A percentile compares a stretch with the other conserved stretches of the same genome.
phyloP scores from a whole-genome alignment of 805 yeast species.

The Saturnispora kantuleensis region DNA sequence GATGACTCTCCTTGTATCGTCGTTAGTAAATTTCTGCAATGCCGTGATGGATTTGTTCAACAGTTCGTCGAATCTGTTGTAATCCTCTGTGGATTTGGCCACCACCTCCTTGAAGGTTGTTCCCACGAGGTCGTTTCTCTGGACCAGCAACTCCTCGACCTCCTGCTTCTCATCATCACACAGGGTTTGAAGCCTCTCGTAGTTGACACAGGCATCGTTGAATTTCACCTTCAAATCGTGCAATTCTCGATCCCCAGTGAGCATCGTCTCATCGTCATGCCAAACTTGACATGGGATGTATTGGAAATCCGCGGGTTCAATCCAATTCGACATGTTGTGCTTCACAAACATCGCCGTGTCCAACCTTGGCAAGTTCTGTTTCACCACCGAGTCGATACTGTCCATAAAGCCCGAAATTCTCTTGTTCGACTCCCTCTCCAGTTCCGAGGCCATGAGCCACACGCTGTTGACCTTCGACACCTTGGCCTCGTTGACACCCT shows the following conservation, averaged over 20 bases:
- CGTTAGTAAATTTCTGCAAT: slow-evolving; percentile 54
- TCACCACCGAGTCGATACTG: slow-evolving; percentile 44
- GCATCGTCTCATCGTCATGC: slow-evolving; percentile 88
- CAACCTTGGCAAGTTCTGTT: slow-evolving; percentile 59
- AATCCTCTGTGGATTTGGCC: slow-evolving; percentile 29
- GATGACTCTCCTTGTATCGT: slow-evolving; percentile 64
- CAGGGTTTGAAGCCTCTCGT: slow-evolving; percentile 31
- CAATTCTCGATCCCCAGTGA: slow-evolving; percentile 47
- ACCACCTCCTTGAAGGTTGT: slow-evolving; percentile 30
- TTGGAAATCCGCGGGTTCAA: slow-evolving; percentile 75
- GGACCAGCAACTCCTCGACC: slow-evolving; percentile 31
- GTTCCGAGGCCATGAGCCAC: slow-evolving; percentile 47
- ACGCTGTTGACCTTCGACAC: slow-evolving; percentile 62
- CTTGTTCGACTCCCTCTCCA: slow-evolving; percentile 44
- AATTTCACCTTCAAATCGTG: slow-evolving; percentile 45
- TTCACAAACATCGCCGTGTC: slow-evolving; percentile 89
- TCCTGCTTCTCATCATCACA: slow-evolving; percentile 42
- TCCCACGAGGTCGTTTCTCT: slow-evolving; percentile 27
- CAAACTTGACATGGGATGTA: slow-evolving; percentile 87
- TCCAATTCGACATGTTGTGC: slow-evolving; percentile 71
- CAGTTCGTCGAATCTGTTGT: slow-evolving; percentile 38
- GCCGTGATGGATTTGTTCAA: slow-evolving; percentile 42
- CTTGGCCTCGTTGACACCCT: slow-evolving; percentile 73
- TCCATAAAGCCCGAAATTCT: slow-evolving; percentile 37
- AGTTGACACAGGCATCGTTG: slow-evolving; percentile 30